Evolutionary conservation across 2,329 filamentous ascomycete genomes (phyloP).

Genomic region (Curvularia spicifera): DNA sequence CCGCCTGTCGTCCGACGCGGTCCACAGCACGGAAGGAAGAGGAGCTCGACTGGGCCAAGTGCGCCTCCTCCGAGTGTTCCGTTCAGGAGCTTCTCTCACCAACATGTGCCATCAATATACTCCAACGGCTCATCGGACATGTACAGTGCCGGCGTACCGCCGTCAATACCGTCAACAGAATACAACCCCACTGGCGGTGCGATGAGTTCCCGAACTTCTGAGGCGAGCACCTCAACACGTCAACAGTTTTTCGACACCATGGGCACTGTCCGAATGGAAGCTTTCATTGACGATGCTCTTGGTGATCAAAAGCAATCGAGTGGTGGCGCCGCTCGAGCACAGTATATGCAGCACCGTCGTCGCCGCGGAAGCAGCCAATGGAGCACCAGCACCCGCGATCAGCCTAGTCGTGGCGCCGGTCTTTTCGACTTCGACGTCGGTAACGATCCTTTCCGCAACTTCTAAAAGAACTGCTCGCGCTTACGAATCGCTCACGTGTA

Average conservation of each 20-base stretch:
- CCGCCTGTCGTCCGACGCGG: constrained; percentile 76
- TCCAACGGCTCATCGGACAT: constrained; percentile 51
- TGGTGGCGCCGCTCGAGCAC: constrained; percentile 23
- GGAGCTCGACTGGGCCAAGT: constrained; percentile 85
- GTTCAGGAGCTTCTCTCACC: constrained; percentile 77
- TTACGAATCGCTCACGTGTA: constrained; percentile 18
- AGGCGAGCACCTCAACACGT: constrained; percentile 57
- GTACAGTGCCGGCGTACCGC: constrained; percentile 42
- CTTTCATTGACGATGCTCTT: constrained; percentile 73
- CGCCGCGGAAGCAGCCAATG: constrained; percentile 47
- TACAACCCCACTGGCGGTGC: constrained; percentile 49
- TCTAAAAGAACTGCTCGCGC: constrained; percentile 28
- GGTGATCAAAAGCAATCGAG: constrained; percentile 29
- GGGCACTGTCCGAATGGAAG: constrained; percentile 94
- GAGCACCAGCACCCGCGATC: constrained; percentile 45
- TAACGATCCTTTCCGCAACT: constrained; percentile 48
- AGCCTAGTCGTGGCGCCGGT: constrained; percentile 34
- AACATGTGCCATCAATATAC: constrained; percentile 49
- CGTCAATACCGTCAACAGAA: constrained; percentile 48
- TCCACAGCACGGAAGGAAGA: constrained; percentile 76
- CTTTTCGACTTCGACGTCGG: constrained; percentile 42
- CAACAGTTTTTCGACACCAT: constrained; percentile 80
- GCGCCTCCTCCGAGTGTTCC: constrained; percentile 69
- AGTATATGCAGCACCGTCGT: constrained; percentile 35
- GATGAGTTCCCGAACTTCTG: constrained; percentile 60